phyloP scores from a whole-genome alignment of 2,329 filamentous ascomycete species.

The Chalaropsis thielavioides region DNA sequence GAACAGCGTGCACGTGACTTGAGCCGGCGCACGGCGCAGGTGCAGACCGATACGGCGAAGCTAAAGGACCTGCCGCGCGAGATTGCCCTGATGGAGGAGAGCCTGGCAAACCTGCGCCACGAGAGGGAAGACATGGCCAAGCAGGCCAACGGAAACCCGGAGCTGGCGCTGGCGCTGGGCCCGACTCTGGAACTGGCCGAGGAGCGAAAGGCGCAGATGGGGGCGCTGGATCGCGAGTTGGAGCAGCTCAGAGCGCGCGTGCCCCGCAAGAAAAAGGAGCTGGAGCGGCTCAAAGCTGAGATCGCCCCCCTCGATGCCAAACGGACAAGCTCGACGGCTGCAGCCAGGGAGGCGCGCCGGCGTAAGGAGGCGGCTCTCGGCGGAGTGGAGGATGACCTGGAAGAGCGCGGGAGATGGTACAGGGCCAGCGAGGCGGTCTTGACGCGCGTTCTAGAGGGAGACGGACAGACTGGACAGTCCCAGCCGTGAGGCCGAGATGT shows the following conservation, averaged over 20 bases:
- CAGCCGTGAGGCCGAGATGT: not conserved
- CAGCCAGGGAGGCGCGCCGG: slow-evolving; percentile 56
- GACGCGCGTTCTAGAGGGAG: slow-evolving; percentile 23
- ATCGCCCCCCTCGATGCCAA: slow-evolving; percentile 53
- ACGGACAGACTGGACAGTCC: not conserved
- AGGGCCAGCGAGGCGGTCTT: slow-evolving; percentile 51
- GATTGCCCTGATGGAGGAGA: slow-evolving; percentile 34
- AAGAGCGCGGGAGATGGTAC: slow-evolving; percentile 63
- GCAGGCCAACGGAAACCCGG: slow-evolving; percentile 21
- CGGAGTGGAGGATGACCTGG: slow-evolving; percentile 52
- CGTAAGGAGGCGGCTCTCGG: slow-evolving; percentile 52
- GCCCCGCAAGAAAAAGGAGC: slow-evolving; percentile 51
- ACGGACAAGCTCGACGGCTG: slow-evolving; percentile 47
- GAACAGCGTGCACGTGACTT: slow-evolving; percentile 50
- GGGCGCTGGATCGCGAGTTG: slow-evolving; percentile 47
- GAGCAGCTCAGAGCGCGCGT: slow-evolving; percentile 47
- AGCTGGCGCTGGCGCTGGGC: slow-evolving; percentile 41
- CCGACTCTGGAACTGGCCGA: slow-evolving; percentile 42
- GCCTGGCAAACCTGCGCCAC: slow-evolving; percentile 32
- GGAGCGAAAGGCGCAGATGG: slow-evolving; percentile 35
- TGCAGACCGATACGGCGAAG: slow-evolving; percentile 34
- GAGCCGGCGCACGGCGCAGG: slow-evolving; percentile 36
- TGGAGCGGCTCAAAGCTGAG: slow-evolving; percentile 53
- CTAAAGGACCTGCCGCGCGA: slow-evolving; percentile 38
- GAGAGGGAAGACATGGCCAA: slow-evolving; percentile 24